These are phyloP conservation scores for Selaginella tamariscina DNA, from an alignment of 75 land plant genomes.

Conservation along the genomic window DNA sequence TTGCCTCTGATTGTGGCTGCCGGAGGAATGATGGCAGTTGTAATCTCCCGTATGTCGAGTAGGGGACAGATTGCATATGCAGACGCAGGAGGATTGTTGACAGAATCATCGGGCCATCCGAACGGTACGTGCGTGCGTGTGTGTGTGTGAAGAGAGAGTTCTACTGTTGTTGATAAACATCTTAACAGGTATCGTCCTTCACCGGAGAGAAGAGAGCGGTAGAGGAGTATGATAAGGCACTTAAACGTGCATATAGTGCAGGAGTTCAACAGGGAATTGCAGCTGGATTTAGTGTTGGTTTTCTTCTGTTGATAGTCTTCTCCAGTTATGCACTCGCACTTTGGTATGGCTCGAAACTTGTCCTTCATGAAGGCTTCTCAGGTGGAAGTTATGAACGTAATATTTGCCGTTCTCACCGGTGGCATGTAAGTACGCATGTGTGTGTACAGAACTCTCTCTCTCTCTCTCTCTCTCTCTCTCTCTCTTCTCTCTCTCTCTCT, in stretches of 20 bases:
- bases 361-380: constrained; percentile 39
- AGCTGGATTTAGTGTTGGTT: constrained; percentile 53
- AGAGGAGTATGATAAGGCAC: constrained; percentile 28
- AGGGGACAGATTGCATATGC: constrained; percentile 9
- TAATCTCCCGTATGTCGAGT: constrained; percentile 1
- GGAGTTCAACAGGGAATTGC: constrained; percentile 47
- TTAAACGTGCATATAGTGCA: constrained; percentile 32
- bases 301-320: constrained; percentile 44
- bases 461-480: too few relatives aligned
- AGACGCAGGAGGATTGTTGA: constrained; percentile 22
- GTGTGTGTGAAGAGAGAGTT: too few relatives aligned
- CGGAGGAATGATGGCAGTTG: constrained; percentile 11
- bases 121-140: background rate
- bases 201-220: constrained; percentile 55
- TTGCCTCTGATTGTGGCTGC: constrained; percentile 11
- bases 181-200: constrained; percentile 64
- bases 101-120: constrained; percentile 8
- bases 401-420: constrained; percentile 76
- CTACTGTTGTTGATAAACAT: too few relatives aligned
- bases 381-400: constrained; percentile 75
- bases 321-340: constrained; percentile 64
- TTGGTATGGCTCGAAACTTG: constrained; percentile 62
- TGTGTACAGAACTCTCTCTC: too few relatives aligned
- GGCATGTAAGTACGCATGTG: constrained; percentile 46
- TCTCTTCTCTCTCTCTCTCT: too few relatives aligned